These are phyloP conservation scores for Alternaria triticimaculans DNA, from an alignment of 2,329 filamentous ascomycete genomes.

Conservation along the genomic window DNA sequence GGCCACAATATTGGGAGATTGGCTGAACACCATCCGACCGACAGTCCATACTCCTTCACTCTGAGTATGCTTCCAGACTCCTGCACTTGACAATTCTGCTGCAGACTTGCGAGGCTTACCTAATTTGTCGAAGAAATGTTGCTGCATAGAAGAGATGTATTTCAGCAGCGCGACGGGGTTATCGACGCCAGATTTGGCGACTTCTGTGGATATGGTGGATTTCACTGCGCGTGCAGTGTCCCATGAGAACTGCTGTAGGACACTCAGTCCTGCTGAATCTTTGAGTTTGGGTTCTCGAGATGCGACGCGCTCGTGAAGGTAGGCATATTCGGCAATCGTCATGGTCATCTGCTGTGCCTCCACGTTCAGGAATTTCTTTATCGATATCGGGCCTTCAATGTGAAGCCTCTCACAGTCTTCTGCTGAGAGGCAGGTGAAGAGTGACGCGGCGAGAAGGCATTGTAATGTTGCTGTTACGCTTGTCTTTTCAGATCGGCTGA, in stretches of 20 bases:
- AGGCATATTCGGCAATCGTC: conserved; percentile 20
- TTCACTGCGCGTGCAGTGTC: conserved; percentile 24
- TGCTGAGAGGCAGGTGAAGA: conserved; percentile 44
- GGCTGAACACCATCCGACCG: conserved; percentile 54
- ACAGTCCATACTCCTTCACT: conserved; percentile 32
- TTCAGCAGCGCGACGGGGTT: conserved; percentile 48
- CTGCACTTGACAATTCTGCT: conserved; percentile 58
- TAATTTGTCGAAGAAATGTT: conserved; percentile 46
- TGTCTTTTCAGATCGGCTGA: conserved; percentile 48
- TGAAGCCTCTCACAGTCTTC: conserved; percentile 38
- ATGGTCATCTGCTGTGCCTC: conserved; percentile 42
- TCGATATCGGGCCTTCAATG: conserved; percentile 48
- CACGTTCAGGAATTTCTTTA: conserved; percentile 44
- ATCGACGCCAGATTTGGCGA: conserved; percentile 38
- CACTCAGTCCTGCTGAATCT: neutral
- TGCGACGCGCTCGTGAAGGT: conserved; percentile 13
- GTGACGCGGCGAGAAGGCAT: conserved; percentile 46
- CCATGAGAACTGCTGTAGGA: conserved; percentile 27
- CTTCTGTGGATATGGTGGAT: conserved; percentile 13
- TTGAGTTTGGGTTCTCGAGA: neutral
- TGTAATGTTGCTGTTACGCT: conserved; percentile 53
- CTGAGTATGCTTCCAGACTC: conserved; percentile 36
- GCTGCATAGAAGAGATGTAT: conserved; percentile 50
- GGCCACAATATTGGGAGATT: conserved; percentile 50
- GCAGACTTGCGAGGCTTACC: conserved; percentile 49